Conservation (phyloP, 371 early-diverging fungal species). For the Mucor irregularis region DNA sequence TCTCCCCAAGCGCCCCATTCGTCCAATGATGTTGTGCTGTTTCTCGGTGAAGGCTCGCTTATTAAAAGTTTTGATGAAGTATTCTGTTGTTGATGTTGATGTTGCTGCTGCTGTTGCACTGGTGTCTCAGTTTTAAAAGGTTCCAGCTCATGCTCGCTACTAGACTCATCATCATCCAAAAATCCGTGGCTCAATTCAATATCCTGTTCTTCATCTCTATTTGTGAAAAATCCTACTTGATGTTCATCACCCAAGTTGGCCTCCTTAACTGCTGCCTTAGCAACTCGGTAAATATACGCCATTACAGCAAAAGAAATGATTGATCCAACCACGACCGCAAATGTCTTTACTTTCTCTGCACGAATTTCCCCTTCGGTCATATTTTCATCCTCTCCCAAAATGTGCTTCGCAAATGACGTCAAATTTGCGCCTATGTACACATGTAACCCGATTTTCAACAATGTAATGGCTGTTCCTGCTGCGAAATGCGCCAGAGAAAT, state of each 20-base stretch:
- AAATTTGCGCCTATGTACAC: slow-evolving; percentile 76
- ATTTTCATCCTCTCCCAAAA: slow-evolving; percentile 52
- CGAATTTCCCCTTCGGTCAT: slow-evolving; percentile 32
- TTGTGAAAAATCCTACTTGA: background rate
- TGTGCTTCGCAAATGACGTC: slow-evolving; percentile 55
- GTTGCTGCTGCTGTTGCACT: too few species aligned
- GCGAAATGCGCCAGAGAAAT: slow-evolving; percentile 57
- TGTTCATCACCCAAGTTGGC: slow-evolving; percentile 12
- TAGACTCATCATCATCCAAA: background rate
- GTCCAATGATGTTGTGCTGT: slow-evolving; percentile 6
- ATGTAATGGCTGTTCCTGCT: slow-evolving; percentile 65
- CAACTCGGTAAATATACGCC: slow-evolving; percentile 57
- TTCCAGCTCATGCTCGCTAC: background rate
- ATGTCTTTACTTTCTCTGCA: slow-evolving; percentile 33
- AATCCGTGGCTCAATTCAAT: too few species aligned
- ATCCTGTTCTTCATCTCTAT: slow-evolving; percentile 3
- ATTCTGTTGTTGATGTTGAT: too few species aligned
- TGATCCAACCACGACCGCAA: slow-evolving; percentile 42
- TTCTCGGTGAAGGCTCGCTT: background rate
- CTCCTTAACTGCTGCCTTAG: slow-evolving; percentile 52
- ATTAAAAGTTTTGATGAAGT: too few species aligned
- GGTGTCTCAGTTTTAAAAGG: too few species aligned
- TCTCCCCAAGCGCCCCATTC: slow-evolving; percentile 17
- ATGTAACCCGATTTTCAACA: slow-evolving; percentile 66
- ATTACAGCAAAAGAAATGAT: slow-evolving; percentile 58